Base-by-base conservation (phyloP, 1,284 basidiomycete genomes). In the Austropuccinia psidii region DNA sequence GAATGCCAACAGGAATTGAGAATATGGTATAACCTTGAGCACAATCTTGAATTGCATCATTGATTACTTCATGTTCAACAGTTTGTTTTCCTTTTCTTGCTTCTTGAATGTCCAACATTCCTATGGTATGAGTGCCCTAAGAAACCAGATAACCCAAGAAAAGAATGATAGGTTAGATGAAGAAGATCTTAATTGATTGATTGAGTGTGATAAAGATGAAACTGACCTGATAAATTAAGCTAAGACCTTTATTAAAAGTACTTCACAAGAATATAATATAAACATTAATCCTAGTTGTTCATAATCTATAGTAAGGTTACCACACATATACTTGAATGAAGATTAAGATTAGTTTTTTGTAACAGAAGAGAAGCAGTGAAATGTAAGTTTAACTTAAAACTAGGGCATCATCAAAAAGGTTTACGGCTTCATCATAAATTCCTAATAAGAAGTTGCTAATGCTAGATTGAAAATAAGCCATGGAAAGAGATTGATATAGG, bases 281-380 rank as follows among this genome's bases (percentile, higher is more conserved):
- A 93, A 94, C 76, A 89, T 88, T 78, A 95, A 87, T 43, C 92
- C 92, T 29, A 94, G 85, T 81, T 93, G 91, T 78, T 90, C 89
- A 81, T 80, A 80, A 61, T 79, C 78, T 57, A 93, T 92, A 57
- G 86, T 86, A 79, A 89, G 86, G 78, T 93, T 93, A 13, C 88
- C 89, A 75, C 91, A 85, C 58, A 94, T 82, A 81, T 78, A 77
- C 77, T 77, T 19, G 4, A 41, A 7, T n/a, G 4, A n/a, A 47
- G 24, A 65, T 31, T 19, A 49, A 24, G 17, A 58, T 11, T 27
- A 45, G 13, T 21, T 52, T 15, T 9, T 7, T 8, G 49, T 52
- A 4, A 41, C 65, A 33, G 29, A 31, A 74, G 9, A 19, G 31
- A n/a, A 27, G 39, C 69, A 76, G 55, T 27, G 91, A 88, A 54